Percentiles rank a stretch among this genome's conserved stretches.
Conservation (phyloP, 306 rosid genomes). For the Prunus kanzakura region DNA sequence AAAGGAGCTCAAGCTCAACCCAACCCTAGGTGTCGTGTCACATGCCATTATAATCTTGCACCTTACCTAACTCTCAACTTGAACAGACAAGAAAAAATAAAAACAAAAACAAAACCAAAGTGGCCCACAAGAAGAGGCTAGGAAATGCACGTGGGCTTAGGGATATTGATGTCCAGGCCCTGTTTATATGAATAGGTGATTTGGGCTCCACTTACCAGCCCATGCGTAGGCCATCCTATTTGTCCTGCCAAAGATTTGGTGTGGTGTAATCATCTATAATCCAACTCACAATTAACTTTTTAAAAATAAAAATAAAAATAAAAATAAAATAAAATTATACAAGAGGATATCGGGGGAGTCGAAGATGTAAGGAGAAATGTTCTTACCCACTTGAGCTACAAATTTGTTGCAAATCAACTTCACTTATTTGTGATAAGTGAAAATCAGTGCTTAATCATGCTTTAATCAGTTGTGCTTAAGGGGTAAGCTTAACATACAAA, state of each 20-base stretch:
- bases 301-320: too few relatives aligned
- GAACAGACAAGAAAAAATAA: background rate
- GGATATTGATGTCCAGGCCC: constrained; percentile 3
- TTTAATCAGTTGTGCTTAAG: background rate
- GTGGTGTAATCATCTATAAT: background rate
- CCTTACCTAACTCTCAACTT: too few relatives aligned
- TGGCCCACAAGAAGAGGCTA: constrained; percentile 1
- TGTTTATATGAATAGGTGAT: background rate
- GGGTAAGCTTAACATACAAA: too few relatives aligned
- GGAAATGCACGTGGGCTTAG: constrained; percentile 4
- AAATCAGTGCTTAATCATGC: background rate
- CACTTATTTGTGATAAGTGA: background rate
- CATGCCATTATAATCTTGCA: too few relatives aligned
- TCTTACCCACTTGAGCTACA: too few relatives aligned
- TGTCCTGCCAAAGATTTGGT: background rate
- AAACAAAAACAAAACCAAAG: background rate
- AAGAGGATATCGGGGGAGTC: too few relatives aligned
- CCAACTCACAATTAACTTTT: background rate
- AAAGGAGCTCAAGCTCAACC: too few relatives aligned
- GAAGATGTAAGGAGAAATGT: too few relatives aligned
- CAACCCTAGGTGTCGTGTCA: too few relatives aligned
- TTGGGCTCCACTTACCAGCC: constrained; percentile 12
- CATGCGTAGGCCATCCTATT: background rate
- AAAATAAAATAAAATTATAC: too few relatives aligned
- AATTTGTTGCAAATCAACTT: too few relatives aligned